Conservation (phyloP, 305 asterid genomes). For the Euphrasia arctica region DNA sequence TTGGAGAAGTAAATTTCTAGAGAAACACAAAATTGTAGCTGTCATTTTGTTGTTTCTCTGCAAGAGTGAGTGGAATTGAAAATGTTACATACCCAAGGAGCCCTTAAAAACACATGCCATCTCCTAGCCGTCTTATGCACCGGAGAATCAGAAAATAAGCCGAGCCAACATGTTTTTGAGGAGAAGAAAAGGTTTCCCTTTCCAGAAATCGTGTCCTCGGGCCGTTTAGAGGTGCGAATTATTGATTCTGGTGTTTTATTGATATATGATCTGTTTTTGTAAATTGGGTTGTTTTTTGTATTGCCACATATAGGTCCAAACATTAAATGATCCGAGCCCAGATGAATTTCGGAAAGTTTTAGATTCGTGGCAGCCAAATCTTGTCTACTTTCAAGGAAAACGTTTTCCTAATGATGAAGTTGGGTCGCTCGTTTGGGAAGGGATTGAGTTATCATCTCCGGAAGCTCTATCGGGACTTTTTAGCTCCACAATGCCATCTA, state of each 20-base stretch:
- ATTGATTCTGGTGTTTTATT: slow-evolving; percentile 9
- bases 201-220: slow-evolving; percentile 72
- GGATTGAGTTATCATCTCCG: slow-evolving; percentile 51
- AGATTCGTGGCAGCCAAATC: slow-evolving; percentile 80
- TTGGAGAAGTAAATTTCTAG: slow-evolving; percentile 3
- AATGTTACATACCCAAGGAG: slow-evolving; percentile 88
- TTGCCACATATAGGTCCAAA: slow-evolving; percentile 62
- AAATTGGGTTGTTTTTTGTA: slow-evolving; percentile 15
- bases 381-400: slow-evolving; percentile 82
- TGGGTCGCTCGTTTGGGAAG: slow-evolving; percentile 63
- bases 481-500: slow-evolving; percentile 53
- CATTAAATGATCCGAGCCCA: slow-evolving; percentile 57
- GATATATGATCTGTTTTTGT: slow-evolving; percentile 6
- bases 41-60: background rate
- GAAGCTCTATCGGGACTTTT: slow-evolving; percentile 69
- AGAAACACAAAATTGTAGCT: too few relatives aligned
- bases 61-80: slow-evolving; percentile 29
- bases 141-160: slow-evolving; percentile 45
- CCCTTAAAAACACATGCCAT: slow-evolving; percentile 70
- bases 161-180: slow-evolving; percentile 40
- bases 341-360: slow-evolving; percentile 68
- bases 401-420: slow-evolving; percentile 55
- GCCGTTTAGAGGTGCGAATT: slow-evolving; percentile 80
- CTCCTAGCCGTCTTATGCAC: slow-evolving; percentile 71
- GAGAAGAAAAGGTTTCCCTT: slow-evolving; percentile 54